phyloP scores from a whole-genome alignment of 164 flowering plant genomes.

The Vitis amurensis region DNA sequence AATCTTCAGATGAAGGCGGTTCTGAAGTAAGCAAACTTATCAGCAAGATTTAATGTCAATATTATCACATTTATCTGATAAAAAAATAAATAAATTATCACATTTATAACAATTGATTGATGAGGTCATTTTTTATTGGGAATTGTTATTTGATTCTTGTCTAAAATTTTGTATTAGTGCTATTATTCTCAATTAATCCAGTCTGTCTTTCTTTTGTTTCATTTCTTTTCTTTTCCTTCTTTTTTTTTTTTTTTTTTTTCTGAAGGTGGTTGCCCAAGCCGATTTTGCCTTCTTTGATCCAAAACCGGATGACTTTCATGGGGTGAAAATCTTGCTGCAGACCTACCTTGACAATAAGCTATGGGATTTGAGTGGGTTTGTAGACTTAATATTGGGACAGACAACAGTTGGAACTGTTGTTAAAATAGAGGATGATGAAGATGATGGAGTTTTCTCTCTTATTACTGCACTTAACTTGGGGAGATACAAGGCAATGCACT shows the following conservation, averaged over 20 bases:
- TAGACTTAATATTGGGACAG: conserved; percentile 84
- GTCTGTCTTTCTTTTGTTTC: not conserved
- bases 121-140: not conserved
- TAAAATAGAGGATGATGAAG: conserved; percentile 79
- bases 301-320: conserved; percentile 81
- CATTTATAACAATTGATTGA: not conserved
- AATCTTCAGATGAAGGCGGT: conserved; percentile 59
- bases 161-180: not conserved
- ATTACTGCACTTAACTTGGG: conserved; percentile 72
- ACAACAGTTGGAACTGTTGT: conserved; percentile 95
- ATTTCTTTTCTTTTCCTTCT: not conserved
- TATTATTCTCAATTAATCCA: too few species aligned
- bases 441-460: conserved; percentile 58
- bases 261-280: conserved; percentile 73
- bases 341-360: conserved; percentile 62
- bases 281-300: conserved; percentile 95
- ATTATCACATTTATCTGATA: not conserved
- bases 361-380: conserved; percentile 91
- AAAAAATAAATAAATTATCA: not conserved
- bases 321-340: conserved; percentile 80
- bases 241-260: not conserved
- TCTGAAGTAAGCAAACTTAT: conserved; percentile 42
- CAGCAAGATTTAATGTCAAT: not conserved
- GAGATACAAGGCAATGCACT: conserved; percentile 67
- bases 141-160: not conserved